phyloP scores from a whole-genome alignment of 1,284 basidiomycete species.

The Grifola frondosa region DNA sequence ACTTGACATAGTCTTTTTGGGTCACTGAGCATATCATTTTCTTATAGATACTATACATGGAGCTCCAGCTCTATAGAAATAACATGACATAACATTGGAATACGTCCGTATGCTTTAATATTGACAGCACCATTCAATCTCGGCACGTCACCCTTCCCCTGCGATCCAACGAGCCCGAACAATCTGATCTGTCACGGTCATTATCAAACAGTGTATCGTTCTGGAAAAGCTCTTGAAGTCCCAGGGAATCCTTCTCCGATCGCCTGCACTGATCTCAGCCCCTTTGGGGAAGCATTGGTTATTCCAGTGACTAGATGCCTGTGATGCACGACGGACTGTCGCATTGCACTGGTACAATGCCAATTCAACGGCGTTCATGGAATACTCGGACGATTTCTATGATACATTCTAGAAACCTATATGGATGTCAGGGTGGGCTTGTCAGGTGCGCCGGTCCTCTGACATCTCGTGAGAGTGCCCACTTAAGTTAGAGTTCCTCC shows the following conservation, averaged over 20 bases:
- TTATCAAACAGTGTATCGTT: conserved; percentile 31
- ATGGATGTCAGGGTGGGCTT: conserved; percentile 46
- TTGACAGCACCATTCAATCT: conserved; percentile 30
- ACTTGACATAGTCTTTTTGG: no score
- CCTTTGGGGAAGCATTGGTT: conserved; percentile 42
- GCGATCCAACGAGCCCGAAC: conserved; percentile 39
- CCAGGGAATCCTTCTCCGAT: conserved; percentile 38
- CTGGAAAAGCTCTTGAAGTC: conserved; percentile 36
- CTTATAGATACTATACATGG: conserved; percentile 38
- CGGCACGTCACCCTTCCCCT: conserved; percentile 29
- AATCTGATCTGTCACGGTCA: conserved; percentile 33
- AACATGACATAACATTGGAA: no score
- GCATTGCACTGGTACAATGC: conserved; percentile 45
- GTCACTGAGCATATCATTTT: background rate
- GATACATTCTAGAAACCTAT: conserved; percentile 39
- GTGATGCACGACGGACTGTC: conserved; percentile 40
- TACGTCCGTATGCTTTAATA: conserved; percentile 40
- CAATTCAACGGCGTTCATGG: conserved; percentile 37
- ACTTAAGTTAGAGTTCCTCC: background rate
- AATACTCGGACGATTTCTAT: conserved; percentile 41
- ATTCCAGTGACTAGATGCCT: conserved; percentile 38
- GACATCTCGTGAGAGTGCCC: background rate
- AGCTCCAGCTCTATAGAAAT: conserved; percentile 24
- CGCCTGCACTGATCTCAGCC: conserved; percentile 42
- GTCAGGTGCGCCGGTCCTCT: conserved; percentile 27